Base-by-base conservation (phyloP, 768 basidiomycete genomes). In the Suillus lakei region DNA sequence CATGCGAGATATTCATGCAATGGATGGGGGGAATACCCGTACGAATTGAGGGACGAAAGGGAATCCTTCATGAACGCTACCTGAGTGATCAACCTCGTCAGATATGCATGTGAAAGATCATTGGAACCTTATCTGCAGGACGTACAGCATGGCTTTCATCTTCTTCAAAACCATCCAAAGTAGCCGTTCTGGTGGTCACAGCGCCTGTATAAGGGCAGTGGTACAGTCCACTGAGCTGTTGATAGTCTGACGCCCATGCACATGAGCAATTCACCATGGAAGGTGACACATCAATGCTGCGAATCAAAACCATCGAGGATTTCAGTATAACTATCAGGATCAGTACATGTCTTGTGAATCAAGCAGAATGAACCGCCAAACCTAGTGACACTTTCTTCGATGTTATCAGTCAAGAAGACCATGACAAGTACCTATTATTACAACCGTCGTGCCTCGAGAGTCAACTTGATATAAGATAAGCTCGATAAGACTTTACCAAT, bases 1-100 rank as follows among this genome's bases (percentile, higher is more conserved):
- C 90, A 92, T 59, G 73, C 75, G 51, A 93, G 73, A 78, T 95
- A 96, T 28, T 73, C 68, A n/a, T 79, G 71, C 50, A 96, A 83
- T 6, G 91, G 86, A 70, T 89, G 83, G 0, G 93, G 94, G 9
- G 92, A 95, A 78, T 95, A 96, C 28, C 94, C 94, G 76, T 92
- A 96, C 0, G 90, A 91, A 74, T 96, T 96, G 66, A 93, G 72
- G 18, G 93, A 88, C n/a, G 91, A 83, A 43, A 83, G 68, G 10
- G 80, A 71, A 16, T 79, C 77, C 44, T 76, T 77, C 54, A 86
- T 66, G 68, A 93, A 91, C 18, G 83, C 85, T 55, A 91, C 89
- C 91, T 92, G 68, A 39, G 63, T 6, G 18, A 61, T 50, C 38
- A 36, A 60, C 26, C 39, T 28, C 16, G 21, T 58, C 62, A 60